Base-by-base conservation (phyloP, 73 alveolate genomes). In the Breviolum minutum region DNA sequence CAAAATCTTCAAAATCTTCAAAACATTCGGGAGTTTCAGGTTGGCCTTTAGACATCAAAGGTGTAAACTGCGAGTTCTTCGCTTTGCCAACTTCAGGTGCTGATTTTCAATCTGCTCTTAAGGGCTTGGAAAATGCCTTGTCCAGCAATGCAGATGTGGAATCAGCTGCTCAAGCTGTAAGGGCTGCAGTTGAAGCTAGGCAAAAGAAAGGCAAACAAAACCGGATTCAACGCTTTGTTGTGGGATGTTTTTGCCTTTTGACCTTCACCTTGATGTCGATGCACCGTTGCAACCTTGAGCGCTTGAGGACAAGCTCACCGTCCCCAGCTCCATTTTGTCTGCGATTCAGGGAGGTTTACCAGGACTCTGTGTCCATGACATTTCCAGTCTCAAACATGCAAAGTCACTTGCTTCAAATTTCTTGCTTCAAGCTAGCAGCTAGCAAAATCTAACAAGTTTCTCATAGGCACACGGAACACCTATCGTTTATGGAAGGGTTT, bases 151-250 rank as follows among this genome's bases (percentile, higher is more conserved):
- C 97, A 22, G 97, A 92, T 54, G 89, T 92, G 19, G 97, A 92
- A n/a, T 88, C 90, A 17, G 97, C 97, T 11, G 97, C 97, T 63
- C 66, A 20, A 66, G 81, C 77, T 7, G 90, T 92, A 48, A 83
- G 97, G 54, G 97, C 88, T 13, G 90, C 90, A 16, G 68, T 92
- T 24, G 87, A 79, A 9, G 6, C 87, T 40, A 20, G 95, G 70
- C 61, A 64, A 88, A 70, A 20, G 16, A 77, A 10, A 74, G 40
- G 94, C 63, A 22, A 74, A 74, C 32, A 66, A n/a, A 62, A 30
- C 10, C 10, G 69, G 94, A 62, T 9, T 73, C 14, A 32, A 14
- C 1, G 83, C 83, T 14, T 14, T 27, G 83, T 32, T 73, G 83
- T 9, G 16, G 83, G 83, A 40, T 40, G 81, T 20, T 71, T 71